Percentiles rank a stretch among this genome's conserved stretches.
Conservation (phyloP, 306 rosid species). For the Vachellia collinsii region DNA sequence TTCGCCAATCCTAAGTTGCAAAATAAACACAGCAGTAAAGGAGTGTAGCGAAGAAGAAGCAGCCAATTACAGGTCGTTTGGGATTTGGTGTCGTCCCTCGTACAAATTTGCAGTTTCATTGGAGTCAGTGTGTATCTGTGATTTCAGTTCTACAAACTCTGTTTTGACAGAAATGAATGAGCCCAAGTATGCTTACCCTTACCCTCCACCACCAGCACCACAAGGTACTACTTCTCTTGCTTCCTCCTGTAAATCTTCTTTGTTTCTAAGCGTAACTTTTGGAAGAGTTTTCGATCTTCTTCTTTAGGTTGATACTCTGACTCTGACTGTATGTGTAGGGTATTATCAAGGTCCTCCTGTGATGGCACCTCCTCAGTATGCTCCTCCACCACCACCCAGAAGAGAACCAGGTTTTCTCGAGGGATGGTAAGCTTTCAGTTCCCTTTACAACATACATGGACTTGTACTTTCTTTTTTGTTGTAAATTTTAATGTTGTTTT, state of each 20-base stretch:
- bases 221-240: conserved; percentile 32
- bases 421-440: conserved; percentile 59
- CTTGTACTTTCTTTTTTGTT: not conserved
- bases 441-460: not conserved
- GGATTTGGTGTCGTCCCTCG: not conserved
- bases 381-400: conserved; percentile 69
- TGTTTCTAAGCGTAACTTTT: not conserved
- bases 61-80: not conserved
- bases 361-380: conserved; percentile 86
- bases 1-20: no score
- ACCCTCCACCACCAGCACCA: conserved; percentile 41
- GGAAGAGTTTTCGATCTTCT: not conserved
- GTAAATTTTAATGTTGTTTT: not conserved
- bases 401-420: conserved; percentile 74
- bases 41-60: not conserved
- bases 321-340: conserved; percentile 40
- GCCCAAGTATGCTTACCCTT: conserved; percentile 72
- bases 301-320: not conserved
- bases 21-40: not conserved
- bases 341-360: conserved; percentile 95
- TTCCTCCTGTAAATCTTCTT: not conserved
- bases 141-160: not conserved
- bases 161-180: conserved; percentile 55
- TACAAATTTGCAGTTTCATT: not conserved
- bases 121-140: not conserved